phyloP scores from a whole-genome alignment of 192 early-diverging fungal genomes.

The Podochytrium sp. region DNA sequence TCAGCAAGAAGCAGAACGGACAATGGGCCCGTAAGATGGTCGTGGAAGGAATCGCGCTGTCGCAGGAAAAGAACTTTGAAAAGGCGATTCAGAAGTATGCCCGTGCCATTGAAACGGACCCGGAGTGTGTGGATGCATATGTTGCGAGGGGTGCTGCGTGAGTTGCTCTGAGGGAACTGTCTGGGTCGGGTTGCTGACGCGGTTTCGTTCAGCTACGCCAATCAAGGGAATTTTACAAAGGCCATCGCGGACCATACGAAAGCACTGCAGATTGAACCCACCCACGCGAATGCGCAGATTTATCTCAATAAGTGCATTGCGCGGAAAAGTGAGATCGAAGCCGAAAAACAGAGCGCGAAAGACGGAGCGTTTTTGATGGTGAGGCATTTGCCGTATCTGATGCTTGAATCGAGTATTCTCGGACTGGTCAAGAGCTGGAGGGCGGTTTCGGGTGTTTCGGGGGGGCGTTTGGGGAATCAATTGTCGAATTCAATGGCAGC shows the following conservation, averaged over 20 bases:
- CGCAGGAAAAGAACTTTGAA: slow-evolving; percentile 24
- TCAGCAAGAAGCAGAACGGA: slow-evolving; percentile 17
- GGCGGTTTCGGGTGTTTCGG: too few species aligned
- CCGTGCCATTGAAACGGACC: slow-evolving; percentile 38
- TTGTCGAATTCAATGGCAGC: too few species aligned
- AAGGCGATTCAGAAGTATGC: slow-evolving; percentile 34
- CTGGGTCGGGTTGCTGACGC: not conserved
- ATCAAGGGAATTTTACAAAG: slow-evolving; percentile 24
- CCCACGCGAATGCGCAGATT: slow-evolving; percentile 20
- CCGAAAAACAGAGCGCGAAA: slow-evolving; percentile 19
- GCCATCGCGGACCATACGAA: slow-evolving; percentile 22
- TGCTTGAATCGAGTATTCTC: not conserved
- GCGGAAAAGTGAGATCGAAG: slow-evolving; percentile 21
- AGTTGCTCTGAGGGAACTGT: not conserved
- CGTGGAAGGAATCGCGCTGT: slow-evolving; percentile 26
- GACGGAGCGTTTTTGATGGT: slow-evolving; percentile 24
- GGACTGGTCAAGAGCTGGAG: not conserved
- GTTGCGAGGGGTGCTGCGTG: slow-evolving; percentile 41
- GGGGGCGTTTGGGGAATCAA: not conserved
- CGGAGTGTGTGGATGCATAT: slow-evolving; percentile 37
- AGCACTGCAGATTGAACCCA: slow-evolving; percentile 7
- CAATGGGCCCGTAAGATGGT: slow-evolving; percentile 21
- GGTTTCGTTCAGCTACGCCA: slow-evolving; percentile 11
- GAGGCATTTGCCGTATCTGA: not conserved
- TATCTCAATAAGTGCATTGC: slow-evolving; percentile 33